Evolutionary conservation across 2,329 filamentous ascomycete genomes (phyloP), one percentile per base, ranked within the genome.

Genomic region (Venturia aucupariae): DNA sequence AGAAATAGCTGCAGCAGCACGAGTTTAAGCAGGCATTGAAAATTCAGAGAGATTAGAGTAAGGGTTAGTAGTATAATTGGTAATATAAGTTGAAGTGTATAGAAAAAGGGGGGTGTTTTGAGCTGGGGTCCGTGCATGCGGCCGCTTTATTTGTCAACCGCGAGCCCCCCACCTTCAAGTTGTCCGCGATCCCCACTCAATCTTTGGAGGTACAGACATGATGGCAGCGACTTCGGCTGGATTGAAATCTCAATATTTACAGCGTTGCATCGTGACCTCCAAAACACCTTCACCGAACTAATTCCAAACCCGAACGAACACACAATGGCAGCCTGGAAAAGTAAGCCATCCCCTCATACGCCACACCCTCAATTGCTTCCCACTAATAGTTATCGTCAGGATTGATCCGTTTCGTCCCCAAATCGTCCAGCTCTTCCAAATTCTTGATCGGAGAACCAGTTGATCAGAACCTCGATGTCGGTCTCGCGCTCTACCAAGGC

Each of bases 391-490:
- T 5, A 32, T 32, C 6, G 4, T 3, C 42, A 66, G 63, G 65
- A 54, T 39, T 66, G 24, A 51, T 66, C 42, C 64, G 65, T 10
- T 66, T 66, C 46, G 51, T 62, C 27, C 65, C 65, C 22, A 46
- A 62, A 41, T 57, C 51, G 2, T 41, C 44, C 32, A 41, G 27
- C 39, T n/a, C 63, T 4, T 27, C 38, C 24, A 65, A 41, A 38
- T 24, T 39, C 15, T 41, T 66, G 27, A 65, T 66, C 32, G 65
- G 65, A 11, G 30, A 66, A 41, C 65, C 65, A 2, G 19, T 44
- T 41, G 79, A 84, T 66, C 72, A 76, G 27, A 72, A 77, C 11
- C 67, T 85, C 39, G 84, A 87, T 69, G 81, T 88, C 55, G 85
- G 84, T 55, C 71, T 79, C 32, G 84, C 84, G 19, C 72, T 86